These are phyloP conservation scores for Blastomyces gilchristii DNA, from an alignment of 2,329 filamentous ascomycete genomes.

Conservation along the genomic window DNA sequence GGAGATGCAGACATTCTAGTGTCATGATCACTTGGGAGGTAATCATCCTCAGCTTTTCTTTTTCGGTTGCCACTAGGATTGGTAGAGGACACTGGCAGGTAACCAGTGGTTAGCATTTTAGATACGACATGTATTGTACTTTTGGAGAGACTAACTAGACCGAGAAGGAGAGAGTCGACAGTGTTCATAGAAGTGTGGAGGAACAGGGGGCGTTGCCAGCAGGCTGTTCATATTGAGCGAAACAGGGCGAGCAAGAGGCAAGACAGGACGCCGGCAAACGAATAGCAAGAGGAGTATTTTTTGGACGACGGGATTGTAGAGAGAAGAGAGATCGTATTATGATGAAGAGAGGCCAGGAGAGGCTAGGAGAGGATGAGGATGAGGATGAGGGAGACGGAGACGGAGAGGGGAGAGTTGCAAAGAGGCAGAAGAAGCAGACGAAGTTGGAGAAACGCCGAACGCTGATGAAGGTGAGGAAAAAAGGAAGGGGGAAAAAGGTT, in stretches of 20 bases:
- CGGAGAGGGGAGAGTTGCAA: neutral
- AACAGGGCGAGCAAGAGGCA: constrained; percentile 6
- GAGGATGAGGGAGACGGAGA: constrained; percentile 6
- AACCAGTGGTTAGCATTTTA: constrained; percentile 8
- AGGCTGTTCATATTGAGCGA: constrained; percentile 51
- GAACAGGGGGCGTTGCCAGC: constrained; percentile 47
- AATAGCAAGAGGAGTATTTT: neutral
- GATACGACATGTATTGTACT: neutral
- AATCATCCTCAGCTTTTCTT: constrained; percentile 74
- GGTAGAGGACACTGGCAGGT: constrained; percentile 29
- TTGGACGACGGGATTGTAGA: constrained; percentile 13
- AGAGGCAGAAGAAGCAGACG: constrained; percentile 20
- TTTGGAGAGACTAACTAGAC: constrained; percentile 42
- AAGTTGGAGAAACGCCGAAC: constrained; percentile 1
- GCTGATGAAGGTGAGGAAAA: constrained; percentile 1
- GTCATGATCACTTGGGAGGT: constrained; percentile 44
- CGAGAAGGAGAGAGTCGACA: constrained; percentile 50
- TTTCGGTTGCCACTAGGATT: constrained; percentile 49
- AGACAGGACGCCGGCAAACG: constrained; percentile 6
- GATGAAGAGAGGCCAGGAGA: constrained; percentile 24
- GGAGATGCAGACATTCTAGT: constrained; percentile 91
- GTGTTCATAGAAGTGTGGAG: constrained; percentile 54
- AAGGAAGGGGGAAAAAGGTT: too few species aligned
- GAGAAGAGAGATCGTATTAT: constrained; percentile 19
- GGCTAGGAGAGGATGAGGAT: constrained; percentile 5